phyloP scores from a whole-genome alignment of 371 early-diverging fungal species.

The Mortierella sp. region DNA sequence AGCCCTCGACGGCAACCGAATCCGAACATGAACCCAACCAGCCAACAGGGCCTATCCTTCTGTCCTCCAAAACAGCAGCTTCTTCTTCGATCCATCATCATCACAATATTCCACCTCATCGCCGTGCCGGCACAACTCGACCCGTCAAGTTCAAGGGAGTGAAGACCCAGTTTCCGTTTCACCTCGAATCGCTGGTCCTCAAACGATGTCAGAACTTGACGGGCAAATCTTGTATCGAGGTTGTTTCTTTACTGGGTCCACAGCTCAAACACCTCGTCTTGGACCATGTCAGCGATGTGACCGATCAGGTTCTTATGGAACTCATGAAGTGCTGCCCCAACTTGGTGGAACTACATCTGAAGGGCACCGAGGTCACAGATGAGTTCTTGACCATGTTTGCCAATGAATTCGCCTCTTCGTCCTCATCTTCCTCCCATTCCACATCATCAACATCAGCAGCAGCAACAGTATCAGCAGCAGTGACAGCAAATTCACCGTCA shows the following conservation, averaged over 20 bases:
- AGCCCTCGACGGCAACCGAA: constrained; percentile 19
- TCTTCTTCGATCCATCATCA: neutral
- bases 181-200: constrained; percentile 20
- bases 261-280: constrained; percentile 18
- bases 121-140: constrained; percentile 20
- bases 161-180: constrained; percentile 24
- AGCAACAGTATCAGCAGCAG: no score
- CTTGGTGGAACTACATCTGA: constrained; percentile 5
- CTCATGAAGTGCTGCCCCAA: constrained; percentile 19
- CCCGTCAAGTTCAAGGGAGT: constrained; percentile 33
- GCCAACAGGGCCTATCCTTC: constrained; percentile 12
- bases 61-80: neutral
- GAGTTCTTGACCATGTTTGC: constrained; percentile 1
- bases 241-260: constrained; percentile 21
- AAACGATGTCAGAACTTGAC: constrained; percentile 18
- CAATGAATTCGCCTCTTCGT: neutral
- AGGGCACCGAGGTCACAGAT: constrained; percentile 21
- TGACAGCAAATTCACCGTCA: no score
- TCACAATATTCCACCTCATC: constrained; percentile 13
- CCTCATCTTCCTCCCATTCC: no score
- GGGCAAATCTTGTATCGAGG: constrained; percentile 1
- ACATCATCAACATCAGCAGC: no score
- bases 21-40: constrained; percentile 26
- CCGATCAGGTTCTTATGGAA: constrained; percentile 4
- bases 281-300: constrained; percentile 15